phyloP scores from a whole-genome alignment of 768 basidiomycete species.

The Pleurotus salmoneostramineus region DNA sequence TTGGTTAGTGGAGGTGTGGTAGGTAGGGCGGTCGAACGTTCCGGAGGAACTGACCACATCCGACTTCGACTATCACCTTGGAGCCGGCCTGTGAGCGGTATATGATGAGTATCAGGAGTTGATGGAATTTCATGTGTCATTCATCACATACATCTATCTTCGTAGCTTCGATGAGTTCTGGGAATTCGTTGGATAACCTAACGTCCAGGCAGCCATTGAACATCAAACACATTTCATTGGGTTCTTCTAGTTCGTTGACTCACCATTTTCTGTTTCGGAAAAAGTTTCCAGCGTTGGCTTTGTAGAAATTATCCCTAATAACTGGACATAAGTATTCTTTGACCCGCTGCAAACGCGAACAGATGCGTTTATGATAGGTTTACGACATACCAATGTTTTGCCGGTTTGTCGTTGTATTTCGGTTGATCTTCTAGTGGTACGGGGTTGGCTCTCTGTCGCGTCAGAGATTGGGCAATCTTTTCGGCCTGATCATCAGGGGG shows the following conservation, averaged over 20 bases:
- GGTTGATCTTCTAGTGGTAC: constrained; percentile 70
- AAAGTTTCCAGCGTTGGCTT: constrained; percentile 80
- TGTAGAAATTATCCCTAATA: constrained; percentile 91
- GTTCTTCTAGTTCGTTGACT: constrained; percentile 2
- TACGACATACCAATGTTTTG: constrained; percentile 61
- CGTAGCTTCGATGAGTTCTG: constrained; percentile 73
- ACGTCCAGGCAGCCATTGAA: background rate
- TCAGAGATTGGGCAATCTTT: constrained; percentile 65
- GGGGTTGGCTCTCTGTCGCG: constrained; percentile 66
- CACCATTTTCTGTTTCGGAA: constrained; percentile 94
- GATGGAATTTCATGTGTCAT: background rate
- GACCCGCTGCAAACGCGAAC: too few species aligned
- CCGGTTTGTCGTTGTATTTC: constrained; percentile 70
- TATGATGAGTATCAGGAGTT: constrained; percentile 9
- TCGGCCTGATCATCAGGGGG: constrained; percentile 78
- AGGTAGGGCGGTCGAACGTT: background rate
- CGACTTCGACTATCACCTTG: constrained; percentile 78
- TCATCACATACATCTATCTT: constrained; percentile 50
- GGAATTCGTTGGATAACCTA: constrained; percentile 93
- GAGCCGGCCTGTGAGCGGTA: constrained; percentile 64
- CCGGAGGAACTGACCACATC: constrained; percentile 62
- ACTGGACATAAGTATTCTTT: background rate
- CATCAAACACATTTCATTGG: background rate
- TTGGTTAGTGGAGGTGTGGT: background rate
- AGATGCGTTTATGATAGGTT: background rate